Evolutionary conservation across 257 asterid species (phyloP).

Genomic region (Scutellaria barbata): DNA sequence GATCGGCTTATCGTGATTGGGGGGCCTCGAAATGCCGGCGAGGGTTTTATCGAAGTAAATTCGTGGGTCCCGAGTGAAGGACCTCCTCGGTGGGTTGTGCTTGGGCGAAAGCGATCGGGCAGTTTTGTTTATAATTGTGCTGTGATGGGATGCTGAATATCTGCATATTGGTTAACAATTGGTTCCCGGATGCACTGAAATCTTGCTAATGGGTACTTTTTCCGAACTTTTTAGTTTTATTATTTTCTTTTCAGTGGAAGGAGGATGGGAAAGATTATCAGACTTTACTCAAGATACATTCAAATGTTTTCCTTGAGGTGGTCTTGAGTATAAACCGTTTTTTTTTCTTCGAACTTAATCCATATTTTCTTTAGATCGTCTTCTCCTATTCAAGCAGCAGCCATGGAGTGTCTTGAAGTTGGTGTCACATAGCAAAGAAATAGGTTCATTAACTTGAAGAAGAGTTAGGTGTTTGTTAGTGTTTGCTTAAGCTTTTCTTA

Average conservation of each 20-base stretch:
- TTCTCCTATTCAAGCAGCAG: conserved; percentile 51
- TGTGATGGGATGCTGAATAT: conserved; percentile 94
- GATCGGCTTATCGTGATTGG: conserved; percentile 77
- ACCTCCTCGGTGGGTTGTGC: conserved; percentile 73
- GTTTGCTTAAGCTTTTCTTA: conserved; percentile 46
- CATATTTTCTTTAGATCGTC: conserved; percentile 46
- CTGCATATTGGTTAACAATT: conserved; percentile 39
- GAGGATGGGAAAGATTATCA: conserved; percentile 55
- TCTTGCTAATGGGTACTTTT: conserved; percentile 75
- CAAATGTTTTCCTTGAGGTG: conserved; percentile 50
- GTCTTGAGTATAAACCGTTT: conserved; percentile 56
- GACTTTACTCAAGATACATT: conserved; percentile 59
- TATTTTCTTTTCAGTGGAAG: conserved; percentile 47
- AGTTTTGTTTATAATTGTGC: conserved; percentile 98
- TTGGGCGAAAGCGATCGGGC: conserved; percentile 75
- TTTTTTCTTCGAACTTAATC: conserved; percentile 38
- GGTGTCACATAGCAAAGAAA: conserved; percentile 52
- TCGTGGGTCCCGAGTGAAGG: conserved; percentile 75
- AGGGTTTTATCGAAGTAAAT: conserved; percentile 72
- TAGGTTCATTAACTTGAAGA: conserved; percentile 58
- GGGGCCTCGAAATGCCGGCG: conserved; percentile 65
- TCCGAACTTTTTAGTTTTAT: conserved; percentile 48
- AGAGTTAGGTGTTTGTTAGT: conserved; percentile 46
- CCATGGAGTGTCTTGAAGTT: conserved; percentile 39
- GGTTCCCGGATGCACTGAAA: conserved; percentile 57